phyloP scores from a whole-genome alignment of 495 filamentous ascomycete genomes.

The Baudoinia panamericana region DNA sequence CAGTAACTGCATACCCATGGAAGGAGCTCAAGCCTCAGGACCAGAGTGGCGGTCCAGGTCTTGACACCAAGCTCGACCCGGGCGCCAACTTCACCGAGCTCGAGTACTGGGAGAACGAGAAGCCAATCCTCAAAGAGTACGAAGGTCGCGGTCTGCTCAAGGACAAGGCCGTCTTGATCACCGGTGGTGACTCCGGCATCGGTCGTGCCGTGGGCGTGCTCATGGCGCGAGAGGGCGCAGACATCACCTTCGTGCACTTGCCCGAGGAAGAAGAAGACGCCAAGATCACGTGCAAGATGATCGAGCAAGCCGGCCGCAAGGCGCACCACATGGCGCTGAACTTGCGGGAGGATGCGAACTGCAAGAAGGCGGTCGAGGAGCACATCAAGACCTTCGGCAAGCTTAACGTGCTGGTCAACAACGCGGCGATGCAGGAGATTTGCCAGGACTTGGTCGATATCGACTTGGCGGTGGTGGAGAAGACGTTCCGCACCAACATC shows the following conservation, averaged over 20 bases:
- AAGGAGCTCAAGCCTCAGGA: constrained; percentile 13
- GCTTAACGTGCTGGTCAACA: constrained; percentile 21
- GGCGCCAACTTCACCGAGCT: constrained; percentile 18
- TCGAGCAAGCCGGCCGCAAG: constrained; percentile 19
- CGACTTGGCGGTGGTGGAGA: constrained; percentile 38
- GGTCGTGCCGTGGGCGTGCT: constrained; percentile 31
- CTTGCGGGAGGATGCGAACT: constrained; percentile 15
- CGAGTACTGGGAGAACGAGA: constrained; percentile 19
- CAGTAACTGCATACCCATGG: constrained; percentile 7
- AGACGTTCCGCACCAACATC: constrained; percentile 46
- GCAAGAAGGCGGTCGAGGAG: constrained; percentile 16
- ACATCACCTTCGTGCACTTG: constrained; percentile 39
- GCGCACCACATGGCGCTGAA: constrained; percentile 10
- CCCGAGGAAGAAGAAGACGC: constrained; percentile 23
- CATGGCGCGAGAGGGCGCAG: constrained; percentile 18
- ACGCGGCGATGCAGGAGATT: constrained; percentile 25
- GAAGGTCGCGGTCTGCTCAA: constrained; percentile 21
- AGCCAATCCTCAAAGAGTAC: constrained; percentile 19
- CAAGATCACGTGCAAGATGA: constrained; percentile 11
- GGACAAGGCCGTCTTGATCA: constrained; percentile 19
- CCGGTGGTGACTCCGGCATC: constrained; percentile 19
- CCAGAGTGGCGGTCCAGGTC: constrained; percentile 16
- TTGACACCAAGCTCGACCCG: constrained; percentile 19
- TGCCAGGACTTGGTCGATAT: constrained; percentile 41
- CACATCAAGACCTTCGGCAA: constrained; percentile 17